A percentile compares a stretch with the other conserved stretches of the same genome.
Evolutionary conservation across 768 basidiomycete genomes (phyloP).

Genomic region (Podaxis mareebaensis): DNA sequence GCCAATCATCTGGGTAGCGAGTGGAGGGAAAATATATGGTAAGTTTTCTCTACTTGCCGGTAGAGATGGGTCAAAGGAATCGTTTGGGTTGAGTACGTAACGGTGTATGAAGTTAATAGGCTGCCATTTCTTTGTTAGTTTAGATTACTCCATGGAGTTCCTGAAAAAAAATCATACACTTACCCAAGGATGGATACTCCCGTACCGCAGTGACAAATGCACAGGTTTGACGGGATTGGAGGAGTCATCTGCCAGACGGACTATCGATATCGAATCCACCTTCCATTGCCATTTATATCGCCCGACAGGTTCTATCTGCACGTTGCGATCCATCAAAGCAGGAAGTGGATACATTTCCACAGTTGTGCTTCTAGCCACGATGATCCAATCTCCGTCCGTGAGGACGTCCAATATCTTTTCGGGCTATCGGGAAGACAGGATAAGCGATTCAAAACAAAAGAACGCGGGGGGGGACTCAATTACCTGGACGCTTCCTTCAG

Average conservation of each 20-base stretch:
- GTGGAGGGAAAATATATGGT: constrained; percentile 45
- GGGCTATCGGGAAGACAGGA: constrained; percentile 25
- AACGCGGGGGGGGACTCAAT: neutral
- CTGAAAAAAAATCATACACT: constrained; percentile 13
- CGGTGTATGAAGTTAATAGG: constrained; percentile 71
- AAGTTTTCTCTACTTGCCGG: constrained; percentile 35
- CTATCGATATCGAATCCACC: constrained; percentile 48
- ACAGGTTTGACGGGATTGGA: constrained; percentile 22
- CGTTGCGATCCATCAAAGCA: constrained; percentile 21
- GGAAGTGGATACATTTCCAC: constrained; percentile 45
- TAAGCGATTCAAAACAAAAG: neutral
- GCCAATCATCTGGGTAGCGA: constrained; percentile 40
- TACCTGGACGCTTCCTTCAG: constrained; percentile 27
- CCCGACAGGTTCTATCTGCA: constrained; percentile 42
- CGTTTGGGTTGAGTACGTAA: constrained; percentile 51
- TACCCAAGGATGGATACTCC: constrained; percentile 59
- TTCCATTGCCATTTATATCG: constrained; percentile 54
- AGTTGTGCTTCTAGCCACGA: constrained; percentile 43
- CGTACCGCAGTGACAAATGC: constrained; percentile 59
- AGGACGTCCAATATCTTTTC: constrained; percentile 42
- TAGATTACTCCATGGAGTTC: neutral
- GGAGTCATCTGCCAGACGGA: constrained; percentile 20
- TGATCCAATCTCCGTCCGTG: constrained; percentile 41
- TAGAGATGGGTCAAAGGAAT: constrained; percentile 28
- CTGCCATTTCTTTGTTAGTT: constrained; percentile 26